Percentiles rank a stretch among this genome's conserved stretches.
Conservation (phyloP, 345 rosid species). For the Toxicodendron radicans region DNA sequence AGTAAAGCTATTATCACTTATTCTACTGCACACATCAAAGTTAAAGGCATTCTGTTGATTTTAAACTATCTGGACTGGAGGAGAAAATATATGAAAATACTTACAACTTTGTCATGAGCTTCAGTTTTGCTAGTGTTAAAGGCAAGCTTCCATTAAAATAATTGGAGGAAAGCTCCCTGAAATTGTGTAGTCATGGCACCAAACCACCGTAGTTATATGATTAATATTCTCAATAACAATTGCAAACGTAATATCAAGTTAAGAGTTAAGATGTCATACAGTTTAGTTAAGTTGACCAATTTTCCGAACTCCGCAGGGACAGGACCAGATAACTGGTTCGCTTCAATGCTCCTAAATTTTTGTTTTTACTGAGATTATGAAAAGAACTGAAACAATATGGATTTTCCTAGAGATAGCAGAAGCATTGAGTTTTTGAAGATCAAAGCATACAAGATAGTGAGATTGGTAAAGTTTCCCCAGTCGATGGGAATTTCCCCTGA, state of each 20-base stretch:
- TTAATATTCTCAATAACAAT: background rate
- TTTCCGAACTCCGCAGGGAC: conserved; percentile 22
- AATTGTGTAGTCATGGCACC: background rate
- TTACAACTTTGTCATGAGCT: background rate
- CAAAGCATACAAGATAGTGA: background rate
- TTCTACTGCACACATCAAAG: conserved; percentile 18
- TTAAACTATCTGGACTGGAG: background rate
- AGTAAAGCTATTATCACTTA: conserved; percentile 18
- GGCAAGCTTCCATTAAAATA: background rate
- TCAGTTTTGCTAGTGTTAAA: background rate
- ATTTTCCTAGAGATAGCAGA: background rate
- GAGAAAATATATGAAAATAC: background rate
- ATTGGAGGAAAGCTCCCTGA: background rate
- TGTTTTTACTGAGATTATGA: background rate
- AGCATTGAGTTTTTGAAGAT: background rate
- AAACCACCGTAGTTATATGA: background rate
- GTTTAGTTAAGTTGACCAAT: conserved; percentile 10
- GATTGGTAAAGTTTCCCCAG: conserved; percentile 2
- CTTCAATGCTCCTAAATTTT: conserved; percentile 20
- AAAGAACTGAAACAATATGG: too few species aligned
- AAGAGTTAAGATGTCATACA: conserved; percentile 9
- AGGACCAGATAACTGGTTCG: conserved; percentile 18
- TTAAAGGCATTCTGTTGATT: background rate
- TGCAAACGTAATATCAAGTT: too few species aligned
- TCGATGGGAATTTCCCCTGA: background rate